Conservation (phyloP, 108 stramenopile species). For the Cyclostephanos invisitatus region DNA sequence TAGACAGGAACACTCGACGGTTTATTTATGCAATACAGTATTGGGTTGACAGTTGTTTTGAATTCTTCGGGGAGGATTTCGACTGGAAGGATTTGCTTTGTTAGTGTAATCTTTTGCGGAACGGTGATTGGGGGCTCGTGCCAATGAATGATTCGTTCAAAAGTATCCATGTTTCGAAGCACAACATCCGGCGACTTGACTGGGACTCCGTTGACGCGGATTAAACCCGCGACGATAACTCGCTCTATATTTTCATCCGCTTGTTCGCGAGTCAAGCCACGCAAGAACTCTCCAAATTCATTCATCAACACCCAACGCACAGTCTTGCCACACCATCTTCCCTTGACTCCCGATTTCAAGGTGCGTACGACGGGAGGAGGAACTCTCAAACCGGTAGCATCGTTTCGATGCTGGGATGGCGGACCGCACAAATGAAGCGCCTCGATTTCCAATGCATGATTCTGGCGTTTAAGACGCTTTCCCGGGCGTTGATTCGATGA, state of each 20-base stretch:
- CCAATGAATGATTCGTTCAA: slow-evolving; percentile 73
- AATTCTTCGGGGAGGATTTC: slow-evolving; percentile 15
- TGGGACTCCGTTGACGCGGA: slow-evolving; percentile 62
- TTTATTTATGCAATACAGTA: slow-evolving; percentile 71
- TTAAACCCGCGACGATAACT: slow-evolving; percentile 49
- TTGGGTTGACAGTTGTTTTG: slow-evolving; percentile 8
- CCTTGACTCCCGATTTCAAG: slow-evolving; percentile 62
- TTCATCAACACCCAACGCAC: slow-evolving; percentile 50
- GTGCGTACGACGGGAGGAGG: slow-evolving; percentile 63
- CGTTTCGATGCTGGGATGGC: slow-evolving; percentile 41
- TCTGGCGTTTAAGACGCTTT: slow-evolving; percentile 50
- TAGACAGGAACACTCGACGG: slow-evolving; percentile 79
- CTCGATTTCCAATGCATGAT: slow-evolving; percentile 51
- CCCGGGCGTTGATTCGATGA: slow-evolving; percentile 43
- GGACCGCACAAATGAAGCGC: slow-evolving; percentile 43
- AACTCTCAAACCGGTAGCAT: slow-evolving; percentile 52
- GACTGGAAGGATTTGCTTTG: slow-evolving; percentile 53
- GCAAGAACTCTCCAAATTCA: slow-evolving; percentile 58
- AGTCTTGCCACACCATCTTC: slow-evolving; percentile 74
- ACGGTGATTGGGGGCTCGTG: slow-evolving; percentile 78
- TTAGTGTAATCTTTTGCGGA: slow-evolving; percentile 54
- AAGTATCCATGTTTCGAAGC: slow-evolving; percentile 71
- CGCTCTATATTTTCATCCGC: slow-evolving; percentile 22
- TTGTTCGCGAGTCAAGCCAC: slow-evolving; percentile 14
- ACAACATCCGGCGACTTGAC: slow-evolving; percentile 24